Evolutionary conservation across 306 rosid genomes (phyloP), one percentile per base, ranked within the genome.

Genomic region (Canavalia gladiata): DNA sequence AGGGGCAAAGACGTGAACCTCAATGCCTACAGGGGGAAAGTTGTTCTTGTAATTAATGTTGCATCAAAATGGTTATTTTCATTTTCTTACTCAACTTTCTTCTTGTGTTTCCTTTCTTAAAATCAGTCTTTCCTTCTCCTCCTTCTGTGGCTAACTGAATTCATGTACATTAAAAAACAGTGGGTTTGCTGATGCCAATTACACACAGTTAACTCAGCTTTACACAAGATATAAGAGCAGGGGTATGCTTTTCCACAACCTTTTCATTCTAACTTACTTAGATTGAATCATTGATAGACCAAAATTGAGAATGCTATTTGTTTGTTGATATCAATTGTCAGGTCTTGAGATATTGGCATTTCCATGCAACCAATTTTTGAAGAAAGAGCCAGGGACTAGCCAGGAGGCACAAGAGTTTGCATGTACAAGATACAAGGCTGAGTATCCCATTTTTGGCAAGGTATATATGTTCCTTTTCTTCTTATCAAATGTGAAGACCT

Each of bases 271-370:
- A 18, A 18, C 25, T 4, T 18, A 35, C 2, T 49, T 56, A 18
- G 34, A 60, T 76, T 47, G 50, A 79, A 28, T 18, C 25, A 18
- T 18, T 72, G 73, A 62, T 81, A 65, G 42, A 8, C 13, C 6
- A n/a, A 57, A 45, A 3, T 31, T 7, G 50, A 25, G 56, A 79
- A 8, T 33, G 6, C 0, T 3, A 30, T 72, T 57, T 72, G 39
- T 67, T 51, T 39, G 34, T 57, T 62, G 33, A 59, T 75, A 74
- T 79, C 39, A n/a, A 55, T 73, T 75, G 25, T 77, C 64, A 95
- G 99, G 97, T 66, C 85, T 95, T 74, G 98, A 95, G 72, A 83
- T 95, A 87, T 87, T 95, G 91, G 99, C 97, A 51, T 95, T 95
- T 87, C 99, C 99, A 28, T 95, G 98, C 88, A 95, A 95, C 56